Conservation (phyloP, 495 filamentous ascomycete genomes). For the Parathielavia hyrcaniae region DNA sequence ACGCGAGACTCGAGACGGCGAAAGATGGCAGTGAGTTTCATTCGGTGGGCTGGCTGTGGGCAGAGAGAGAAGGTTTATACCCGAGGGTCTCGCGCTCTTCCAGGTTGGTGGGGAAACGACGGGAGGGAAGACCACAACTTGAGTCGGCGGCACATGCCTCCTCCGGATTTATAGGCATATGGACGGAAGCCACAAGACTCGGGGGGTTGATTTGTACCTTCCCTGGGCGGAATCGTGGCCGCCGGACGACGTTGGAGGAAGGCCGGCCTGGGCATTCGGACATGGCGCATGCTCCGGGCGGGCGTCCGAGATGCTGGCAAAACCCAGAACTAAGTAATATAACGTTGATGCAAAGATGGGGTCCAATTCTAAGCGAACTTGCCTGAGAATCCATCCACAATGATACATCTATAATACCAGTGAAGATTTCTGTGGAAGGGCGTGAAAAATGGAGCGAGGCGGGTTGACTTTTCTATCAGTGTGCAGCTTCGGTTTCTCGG, state of each 20-base stretch:
- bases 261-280: constrained; percentile 37
- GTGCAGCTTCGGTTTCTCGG: neutral
- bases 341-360: neutral
- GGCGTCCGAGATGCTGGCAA: constrained; percentile 2
- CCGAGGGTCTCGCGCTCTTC: neutral
- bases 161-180: constrained; percentile 1
- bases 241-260: constrained; percentile 47
- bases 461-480: neutral
- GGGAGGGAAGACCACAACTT: neutral
- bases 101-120: too few relatives aligned
- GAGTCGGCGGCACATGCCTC: neutral
- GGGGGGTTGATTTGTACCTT: neutral
- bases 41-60: constrained; percentile 10
- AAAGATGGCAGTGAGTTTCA: constrained; percentile 24
- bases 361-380: neutral
- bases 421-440: neutral
- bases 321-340: neutral
- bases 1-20: constrained; percentile 30
- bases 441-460: neutral
- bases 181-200: neutral
- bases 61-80: neutral
- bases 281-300: constrained; percentile 22
- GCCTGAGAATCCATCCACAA: neutral
- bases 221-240: constrained; percentile 18
- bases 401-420: neutral